A percentile compares a stretch with the other conserved stretches of the same genome.
Conservation (phyloP, 768 basidiomycete species). For the Butyriboletus loyo region DNA sequence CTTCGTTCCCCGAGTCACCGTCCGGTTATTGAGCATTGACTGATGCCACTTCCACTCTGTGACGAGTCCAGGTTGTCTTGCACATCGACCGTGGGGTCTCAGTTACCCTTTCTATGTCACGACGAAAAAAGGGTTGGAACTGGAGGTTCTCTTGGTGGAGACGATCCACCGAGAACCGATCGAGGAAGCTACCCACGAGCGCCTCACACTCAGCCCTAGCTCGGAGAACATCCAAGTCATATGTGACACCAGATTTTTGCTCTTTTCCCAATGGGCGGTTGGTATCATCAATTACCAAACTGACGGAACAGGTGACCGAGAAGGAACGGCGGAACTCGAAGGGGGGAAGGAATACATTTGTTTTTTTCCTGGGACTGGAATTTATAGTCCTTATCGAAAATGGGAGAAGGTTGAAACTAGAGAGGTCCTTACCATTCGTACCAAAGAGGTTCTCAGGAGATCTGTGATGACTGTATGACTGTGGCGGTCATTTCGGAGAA, state of each 20-base stretch:
- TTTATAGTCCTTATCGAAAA: constrained; percentile 17
- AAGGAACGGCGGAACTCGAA: constrained; percentile 12
- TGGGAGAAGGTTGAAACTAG: constrained; percentile 22
- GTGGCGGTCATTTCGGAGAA: background rate
- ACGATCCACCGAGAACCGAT: constrained; percentile 16
- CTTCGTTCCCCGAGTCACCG: constrained; percentile 19
- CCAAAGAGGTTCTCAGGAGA: constrained; percentile 14
- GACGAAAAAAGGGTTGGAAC: constrained; percentile 23
- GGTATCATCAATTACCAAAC: constrained; percentile 25
- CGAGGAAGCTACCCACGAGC: constrained; percentile 7
- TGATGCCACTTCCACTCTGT: background rate
- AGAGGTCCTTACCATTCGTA: constrained; percentile 17
- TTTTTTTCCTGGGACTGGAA: constrained; percentile 21
- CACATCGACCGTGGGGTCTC: constrained; percentile 10
- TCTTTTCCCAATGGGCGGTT: constrained; percentile 23
- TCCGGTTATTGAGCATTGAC: constrained; percentile 15
- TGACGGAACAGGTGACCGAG: constrained; percentile 12
- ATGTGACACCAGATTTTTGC: constrained; percentile 20
- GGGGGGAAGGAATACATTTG: constrained; percentile 16
- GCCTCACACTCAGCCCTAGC: constrained; percentile 13
- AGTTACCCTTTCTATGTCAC: constrained; percentile 21
- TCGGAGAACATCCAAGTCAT: constrained; percentile 8
- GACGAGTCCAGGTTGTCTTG: background rate
- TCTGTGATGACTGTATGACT: constrained; percentile 16
- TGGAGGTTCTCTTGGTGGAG: constrained; percentile 21